phyloP scores from a whole-genome alignment of 1,284 basidiomycete genomes.

The Ganoderma lingzhi region DNA sequence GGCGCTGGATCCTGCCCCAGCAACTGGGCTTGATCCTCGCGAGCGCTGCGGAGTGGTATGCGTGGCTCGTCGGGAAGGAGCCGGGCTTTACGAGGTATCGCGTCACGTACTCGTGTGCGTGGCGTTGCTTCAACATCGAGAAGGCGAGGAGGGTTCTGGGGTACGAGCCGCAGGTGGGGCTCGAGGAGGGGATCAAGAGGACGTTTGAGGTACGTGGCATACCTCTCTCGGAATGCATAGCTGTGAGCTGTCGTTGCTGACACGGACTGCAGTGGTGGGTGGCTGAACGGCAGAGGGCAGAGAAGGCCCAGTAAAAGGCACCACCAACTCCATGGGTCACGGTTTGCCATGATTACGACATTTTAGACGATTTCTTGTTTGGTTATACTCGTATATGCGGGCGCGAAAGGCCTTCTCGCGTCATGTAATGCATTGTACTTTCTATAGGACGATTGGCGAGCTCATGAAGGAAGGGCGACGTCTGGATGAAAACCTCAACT shows the following conservation, averaged over 20 bases:
- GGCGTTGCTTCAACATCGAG: slow-evolving; percentile 95
- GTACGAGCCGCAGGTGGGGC: slow-evolving; percentile 90
- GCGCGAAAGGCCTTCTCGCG: slow-evolving; percentile 15
- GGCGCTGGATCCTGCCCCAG: slow-evolving; percentile 62
- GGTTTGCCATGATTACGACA: slow-evolving; percentile 23
- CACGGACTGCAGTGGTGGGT: slow-evolving; percentile 31
- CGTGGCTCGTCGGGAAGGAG: slow-evolving; percentile 81
- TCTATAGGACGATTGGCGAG: background rate
- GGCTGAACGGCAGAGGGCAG: slow-evolving; percentile 31
- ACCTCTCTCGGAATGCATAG: too few species aligned
- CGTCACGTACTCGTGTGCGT: slow-evolving; percentile 79
- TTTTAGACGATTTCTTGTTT: slow-evolving; percentile 17
- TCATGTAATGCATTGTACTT: slow-evolving; percentile 23
- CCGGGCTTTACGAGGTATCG: slow-evolving; percentile 92
- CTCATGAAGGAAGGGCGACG: background rate
- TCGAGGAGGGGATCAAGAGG: slow-evolving; percentile 88
- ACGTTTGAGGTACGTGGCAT: slow-evolving; percentile 71
- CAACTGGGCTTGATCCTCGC: slow-evolving; percentile 77
- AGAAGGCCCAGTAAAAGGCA: slow-evolving; percentile 33
- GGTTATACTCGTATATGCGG: slow-evolving; percentile 28
- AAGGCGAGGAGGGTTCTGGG: slow-evolving; percentile 92
- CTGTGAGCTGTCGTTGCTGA: background rate
- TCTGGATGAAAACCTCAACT: background rate
- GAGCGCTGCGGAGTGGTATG: slow-evolving; percentile 77
- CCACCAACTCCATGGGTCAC: background rate